Conservation (phyloP, 495 filamentous ascomycete species). For the Schizothecium vesticola region DNA sequence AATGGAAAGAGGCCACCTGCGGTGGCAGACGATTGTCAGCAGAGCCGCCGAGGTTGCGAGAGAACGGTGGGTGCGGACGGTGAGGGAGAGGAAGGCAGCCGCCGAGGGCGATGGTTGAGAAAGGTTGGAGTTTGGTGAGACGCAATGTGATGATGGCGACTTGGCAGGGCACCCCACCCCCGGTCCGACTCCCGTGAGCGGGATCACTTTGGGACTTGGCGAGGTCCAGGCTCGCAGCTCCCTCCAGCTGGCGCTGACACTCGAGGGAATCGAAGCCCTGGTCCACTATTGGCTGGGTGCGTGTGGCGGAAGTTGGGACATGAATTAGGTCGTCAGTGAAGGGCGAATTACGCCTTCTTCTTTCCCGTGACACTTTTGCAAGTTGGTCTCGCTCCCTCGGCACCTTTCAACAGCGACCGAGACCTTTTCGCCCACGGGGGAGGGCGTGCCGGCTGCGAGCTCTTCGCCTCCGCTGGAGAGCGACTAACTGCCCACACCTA, state of each 20-base stretch:
- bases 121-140: background rate
- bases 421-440: background rate
- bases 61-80: background rate
- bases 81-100: background rate
- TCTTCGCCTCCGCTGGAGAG: background rate
- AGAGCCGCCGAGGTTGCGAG: background rate
- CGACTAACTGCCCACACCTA: too few species aligned
- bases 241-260: background rate
- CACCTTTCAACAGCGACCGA: too few species aligned
- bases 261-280: background rate
- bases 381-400: background rate
- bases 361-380: background rate
- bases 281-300: background rate
- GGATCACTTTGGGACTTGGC: background rate
- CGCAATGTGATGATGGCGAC: background rate
- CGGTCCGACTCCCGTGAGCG: background rate
- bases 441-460: too few species aligned
- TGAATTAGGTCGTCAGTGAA: background rate
- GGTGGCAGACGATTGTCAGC: background rate
- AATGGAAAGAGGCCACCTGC: background rate
- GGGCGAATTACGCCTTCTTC: background rate
- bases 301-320: background rate
- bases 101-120: background rate
- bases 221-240: background rate
- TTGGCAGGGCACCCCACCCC: background rate